Base-by-base conservation (phyloP, 805 yeast species). In the Lipomyces yamadae region DNA sequence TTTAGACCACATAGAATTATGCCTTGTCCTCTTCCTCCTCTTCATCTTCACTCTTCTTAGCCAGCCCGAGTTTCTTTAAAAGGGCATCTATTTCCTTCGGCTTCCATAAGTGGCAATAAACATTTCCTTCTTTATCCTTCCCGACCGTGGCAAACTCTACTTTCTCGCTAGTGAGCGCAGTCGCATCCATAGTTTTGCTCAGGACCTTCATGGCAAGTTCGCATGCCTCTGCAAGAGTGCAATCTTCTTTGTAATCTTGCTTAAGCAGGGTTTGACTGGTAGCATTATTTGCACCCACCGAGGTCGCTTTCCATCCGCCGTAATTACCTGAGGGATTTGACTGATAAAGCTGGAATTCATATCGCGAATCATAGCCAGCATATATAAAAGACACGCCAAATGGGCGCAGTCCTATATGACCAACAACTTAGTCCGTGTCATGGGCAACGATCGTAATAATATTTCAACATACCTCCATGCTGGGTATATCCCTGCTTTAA, bases 261-360 rank as follows among this genome's bases (percentile, higher is more conserved):
- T 95, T 95, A 76, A 95, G 83, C 70, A 95, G 81, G 0, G 99
- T 94, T 81, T 95, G 99, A 0, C 98, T 98, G 56, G 97, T 93
- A 6, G 97, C 86, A 70, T 92, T 92, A 81, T 95, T 95, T 60
- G 98, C 97, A 54, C 99, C 99, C 67, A 95, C 93, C 73, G 92
- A 85, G 42, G 97, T 94, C 56, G 99, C 99, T 79, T 91, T 92
- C 99, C 99, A 95, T 33, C 99, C 98, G 29, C 96, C 86, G 78
- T 93, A 95, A 80, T 95, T 95, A 34, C 99, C 99, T 0, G 97
- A 91, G 13, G 99, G 99, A 77, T 95, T 95, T 32, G 97, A 90
- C 4, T 97, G 93, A 80, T 88, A 95, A 72, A 95, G 82, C 79
- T 95, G 99, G 82, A 89, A 95, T 39, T 92, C 92, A 74, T 88